Base-by-base conservation (phyloP, 495 filamentous ascomycete genomes). In the Penicillium lagena region DNA sequence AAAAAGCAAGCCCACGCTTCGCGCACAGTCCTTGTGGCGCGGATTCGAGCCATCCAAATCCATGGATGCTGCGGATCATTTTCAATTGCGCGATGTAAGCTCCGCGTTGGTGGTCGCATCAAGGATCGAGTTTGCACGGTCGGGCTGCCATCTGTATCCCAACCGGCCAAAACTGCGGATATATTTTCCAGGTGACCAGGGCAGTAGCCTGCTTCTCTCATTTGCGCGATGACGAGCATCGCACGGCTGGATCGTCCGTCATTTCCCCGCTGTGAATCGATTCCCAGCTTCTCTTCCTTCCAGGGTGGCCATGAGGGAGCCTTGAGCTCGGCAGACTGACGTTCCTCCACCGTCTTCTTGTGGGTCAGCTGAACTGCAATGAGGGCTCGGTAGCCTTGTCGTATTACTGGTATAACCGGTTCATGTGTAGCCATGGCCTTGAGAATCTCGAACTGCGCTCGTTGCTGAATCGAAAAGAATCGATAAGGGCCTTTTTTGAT, bases 1-100 rank as follows among this genome's bases (percentile, higher is more conserved):
- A 82, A 54, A 55, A 87, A 89, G 44, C 78, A 79, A 12, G 74
- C 76, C 85, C 85, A 89, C 9, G 84, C 85, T 64, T 89, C 85
- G 32, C 82, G 72, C 14, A 80, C 57, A 2, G 85, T 88, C 13
- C 85, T 68, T 7, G 85, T 89, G 9, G 83, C 73, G 29, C 71
- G 64, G 32, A 87, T 76, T 8, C 83, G 73, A 9, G 76, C 80
- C 29, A 66, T 72, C 84, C 84, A 88, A 2, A 77, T 50, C 13
- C 51, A 33, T 1, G 46, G 40, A 34, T 66, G 44, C 13, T 56
- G 39, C 4, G 42, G 42, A 12, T 52, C 32, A 12, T 35, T 48
- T 27, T 47, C 47, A 12, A 44, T 36, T 28, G 36, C 43, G 12
- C 49, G 47, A 15, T 37, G 42, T 17, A 68, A 44, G 48, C 40